These are phyloP conservation scores for Anisodus tanguticus DNA, from an alignment of 257 asterid species.

Conservation along the genomic window DNA sequence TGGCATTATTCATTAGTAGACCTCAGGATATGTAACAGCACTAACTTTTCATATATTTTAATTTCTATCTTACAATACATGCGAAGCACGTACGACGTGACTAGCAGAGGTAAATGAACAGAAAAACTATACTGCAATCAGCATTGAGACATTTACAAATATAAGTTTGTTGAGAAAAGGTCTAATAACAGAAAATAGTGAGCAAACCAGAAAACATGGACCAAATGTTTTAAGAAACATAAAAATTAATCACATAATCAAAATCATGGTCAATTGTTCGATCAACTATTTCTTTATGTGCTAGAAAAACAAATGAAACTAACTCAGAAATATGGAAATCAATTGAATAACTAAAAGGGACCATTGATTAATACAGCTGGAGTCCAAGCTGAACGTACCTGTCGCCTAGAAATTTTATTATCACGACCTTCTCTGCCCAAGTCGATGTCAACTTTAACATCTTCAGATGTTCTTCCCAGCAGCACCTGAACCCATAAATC, in stretches of 20 bases:
- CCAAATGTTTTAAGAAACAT: slow-evolving; percentile 19
- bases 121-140: slow-evolving; percentile 1
- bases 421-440: slow-evolving; percentile 66
- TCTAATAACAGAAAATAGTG: background rate
- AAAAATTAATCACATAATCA: slow-evolving; percentile 2
- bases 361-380: slow-evolving; percentile 6
- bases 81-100: background rate
- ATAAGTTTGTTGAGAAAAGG: background rate
- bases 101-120: background rate
- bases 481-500: slow-evolving; percentile 54
- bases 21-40: background rate
- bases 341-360: background rate
- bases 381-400: slow-evolving; percentile 48
- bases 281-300: slow-evolving; percentile 21
- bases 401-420: slow-evolving; percentile 74
- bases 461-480: slow-evolving; percentile 73
- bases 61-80: background rate
- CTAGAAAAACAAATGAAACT: slow-evolving; percentile 5
- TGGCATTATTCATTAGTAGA: background rate
- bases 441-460: slow-evolving; percentile 73
- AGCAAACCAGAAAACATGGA: slow-evolving; percentile 3
- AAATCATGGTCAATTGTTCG: slow-evolving; percentile 20
- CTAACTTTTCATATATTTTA: slow-evolving; percentile 6
- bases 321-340: background rate
- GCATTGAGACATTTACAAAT: background rate